A percentile compares a stretch with the other conserved stretches of the same genome.
phyloP scores from a whole-genome alignment of 495 filamentous ascomycete genomes.

The Aspergillus homomorphus region DNA sequence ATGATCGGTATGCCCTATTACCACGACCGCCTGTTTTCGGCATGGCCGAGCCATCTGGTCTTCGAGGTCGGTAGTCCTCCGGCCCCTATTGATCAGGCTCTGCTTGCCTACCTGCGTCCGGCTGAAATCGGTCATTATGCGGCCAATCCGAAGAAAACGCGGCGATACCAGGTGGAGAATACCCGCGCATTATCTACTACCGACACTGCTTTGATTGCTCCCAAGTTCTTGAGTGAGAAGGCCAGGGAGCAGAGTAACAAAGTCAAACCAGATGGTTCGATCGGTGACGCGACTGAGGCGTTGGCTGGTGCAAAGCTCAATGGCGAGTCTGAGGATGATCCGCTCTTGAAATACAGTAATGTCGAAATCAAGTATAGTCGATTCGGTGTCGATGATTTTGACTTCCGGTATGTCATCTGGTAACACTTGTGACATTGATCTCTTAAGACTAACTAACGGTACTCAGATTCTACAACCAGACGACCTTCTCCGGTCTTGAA shows the following conservation, averaged over 20 bases:
- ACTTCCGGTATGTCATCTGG: slow-evolving; percentile 69
- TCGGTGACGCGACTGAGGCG: slow-evolving; percentile 62
- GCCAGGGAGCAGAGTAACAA: slow-evolving; percentile 64
- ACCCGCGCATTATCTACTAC: slow-evolving; percentile 52
- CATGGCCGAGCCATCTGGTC: slow-evolving; percentile 79
- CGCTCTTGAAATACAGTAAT: slow-evolving; percentile 80
- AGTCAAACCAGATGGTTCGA: slow-evolving; percentile 48
- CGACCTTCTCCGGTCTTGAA: slow-evolving; percentile 83
- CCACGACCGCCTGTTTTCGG: slow-evolving; percentile 78
- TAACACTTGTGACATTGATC: background rate
- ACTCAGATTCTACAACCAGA: slow-evolving; percentile 85
- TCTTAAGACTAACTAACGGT: slow-evolving; percentile 13
- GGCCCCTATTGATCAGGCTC: slow-evolving; percentile 66
- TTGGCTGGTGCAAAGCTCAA: slow-evolving; percentile 59
- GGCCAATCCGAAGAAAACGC: slow-evolving; percentile 67
- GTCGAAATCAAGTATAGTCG: slow-evolving; percentile 96
- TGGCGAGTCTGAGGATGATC: slow-evolving; percentile 62
- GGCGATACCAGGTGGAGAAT: slow-evolving; percentile 80
- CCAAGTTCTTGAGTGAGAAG: slow-evolving; percentile 93
- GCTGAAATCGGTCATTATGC: slow-evolving; percentile 72
- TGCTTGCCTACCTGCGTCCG: slow-evolving; percentile 63
- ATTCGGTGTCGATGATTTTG: slow-evolving; percentile 96
- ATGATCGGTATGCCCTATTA: slow-evolving; percentile 91
- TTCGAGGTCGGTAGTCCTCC: slow-evolving; percentile 84
- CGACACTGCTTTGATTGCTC: slow-evolving; percentile 60